Base-by-base conservation (phyloP, 148 eudicot species). In the Suaeda aralocaspica region DNA sequence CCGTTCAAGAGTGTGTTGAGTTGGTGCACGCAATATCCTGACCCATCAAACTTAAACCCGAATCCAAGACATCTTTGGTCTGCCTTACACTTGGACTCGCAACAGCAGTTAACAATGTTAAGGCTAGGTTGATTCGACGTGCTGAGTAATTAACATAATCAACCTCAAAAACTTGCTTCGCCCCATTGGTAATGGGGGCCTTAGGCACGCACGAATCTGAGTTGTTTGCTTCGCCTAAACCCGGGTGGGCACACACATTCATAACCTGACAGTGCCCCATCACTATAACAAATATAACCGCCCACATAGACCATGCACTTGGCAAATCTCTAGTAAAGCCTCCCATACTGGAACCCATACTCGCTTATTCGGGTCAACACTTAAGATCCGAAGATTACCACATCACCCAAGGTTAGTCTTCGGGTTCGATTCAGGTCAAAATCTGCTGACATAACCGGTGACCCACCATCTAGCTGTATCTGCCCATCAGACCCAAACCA, bases 181-280 rank as follows among this genome's bases (percentile, higher is more conserved):
- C 3, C 1, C 25, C 4, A 15, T 26, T 63, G 26, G 0, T 46
- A 1, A 82, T 26, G 4, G 71, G 82, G 19, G 46, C 76, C 61
- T 77, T 85, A 69, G 77, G 66, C 39, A 65, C 81, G 56, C 93
- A 92, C 0, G 58, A 67, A 6, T 33, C 71, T 0, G 42, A n/a
- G 2, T 26, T 64, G 30, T 78, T 21, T 24, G 39, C 44, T 59
- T 34, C 30, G 58, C 25, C 34, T 71, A 57, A 78, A 90, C 42
- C 96, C 86, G 14, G 88, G 89, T 9, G 96, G 96, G 72, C 98
- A 92, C 1, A 76, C 72, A 16, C 96, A 89, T 12, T 66, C 62
- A 13, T 66, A 67, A 41, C 66, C 78, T 25, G 63, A 57, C 10
- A 57, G 36, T 4, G 72, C 59, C 51, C 75, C 84, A 31, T 85